phyloP scores from a whole-genome alignment of 176 grass and related monocot genomes.

The Melocanna baccifera region DNA sequence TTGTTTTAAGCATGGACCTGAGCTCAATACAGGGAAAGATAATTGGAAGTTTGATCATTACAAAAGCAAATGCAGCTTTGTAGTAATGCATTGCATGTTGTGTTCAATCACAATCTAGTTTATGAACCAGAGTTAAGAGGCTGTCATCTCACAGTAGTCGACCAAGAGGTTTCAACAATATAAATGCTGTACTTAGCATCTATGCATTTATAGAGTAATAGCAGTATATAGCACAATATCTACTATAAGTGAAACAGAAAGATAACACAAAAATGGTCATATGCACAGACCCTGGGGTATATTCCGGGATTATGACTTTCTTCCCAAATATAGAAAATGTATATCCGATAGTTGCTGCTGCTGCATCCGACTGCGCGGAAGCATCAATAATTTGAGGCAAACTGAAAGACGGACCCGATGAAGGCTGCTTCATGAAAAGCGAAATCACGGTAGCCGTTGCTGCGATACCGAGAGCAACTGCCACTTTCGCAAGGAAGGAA shows the following conservation, averaged over 20 bases:
- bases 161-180: not conserved
- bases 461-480: slow-evolving; percentile 59
- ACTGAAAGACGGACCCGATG: slow-evolving; percentile 51
- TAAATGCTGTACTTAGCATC: not conserved
- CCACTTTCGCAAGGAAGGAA: slow-evolving; percentile 62
- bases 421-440: slow-evolving; percentile 43
- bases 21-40: not conserved
- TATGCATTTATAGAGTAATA: not conserved
- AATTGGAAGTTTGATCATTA: not conserved
- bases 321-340: slow-evolving; percentile 66
- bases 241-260: not conserved
- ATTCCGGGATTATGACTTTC: slow-evolving; percentile 66
- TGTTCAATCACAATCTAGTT: not conserved
- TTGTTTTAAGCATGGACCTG: not conserved
- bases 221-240: not conserved
- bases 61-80: not conserved
- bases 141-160: not conserved
- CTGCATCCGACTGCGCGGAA: slow-evolving; percentile 46
- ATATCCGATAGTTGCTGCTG: slow-evolving; percentile 37
- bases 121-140: not conserved
- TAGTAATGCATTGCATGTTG: not conserved
- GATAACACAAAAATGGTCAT: slow-evolving; percentile 1
- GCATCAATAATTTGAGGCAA: slow-evolving; percentile 59
- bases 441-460: slow-evolving; percentile 50
- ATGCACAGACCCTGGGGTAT: slow-evolving; percentile 67